A percentile compares a stretch with the other conserved stretches of the same genome.
Evolutionary conservation across 139 green algal genomes (phyloP).

Genomic region (Deuterostichococcus epilithicus): DNA sequence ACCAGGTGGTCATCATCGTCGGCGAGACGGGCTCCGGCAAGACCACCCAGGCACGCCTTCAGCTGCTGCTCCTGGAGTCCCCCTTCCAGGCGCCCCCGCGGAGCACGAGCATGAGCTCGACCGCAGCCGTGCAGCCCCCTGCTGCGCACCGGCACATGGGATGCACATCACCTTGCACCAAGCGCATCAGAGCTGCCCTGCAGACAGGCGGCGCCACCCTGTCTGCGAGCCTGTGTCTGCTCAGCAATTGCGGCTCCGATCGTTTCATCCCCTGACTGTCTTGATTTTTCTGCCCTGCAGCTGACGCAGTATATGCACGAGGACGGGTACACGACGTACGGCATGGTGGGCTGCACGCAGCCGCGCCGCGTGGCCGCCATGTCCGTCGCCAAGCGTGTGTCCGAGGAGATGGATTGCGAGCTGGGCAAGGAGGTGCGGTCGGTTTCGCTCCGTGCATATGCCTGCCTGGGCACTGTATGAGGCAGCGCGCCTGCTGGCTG

Average conservation of each 20-base stretch:
- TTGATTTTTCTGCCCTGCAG: constrained; percentile 3
- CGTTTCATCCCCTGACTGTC: too few relatives aligned
- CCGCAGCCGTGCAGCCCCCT: too few relatives aligned
- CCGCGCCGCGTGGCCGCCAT: constrained; percentile 94
- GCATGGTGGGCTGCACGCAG: constrained; percentile 94
- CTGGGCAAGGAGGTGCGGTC: constrained; percentile 61
- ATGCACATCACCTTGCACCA: too few relatives aligned
- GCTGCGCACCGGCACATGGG: too few relatives aligned
- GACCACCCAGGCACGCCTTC: constrained; percentile 95
- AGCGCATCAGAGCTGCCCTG: too few relatives aligned
- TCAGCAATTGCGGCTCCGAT: too few relatives aligned
- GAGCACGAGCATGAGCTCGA: too few relatives aligned
- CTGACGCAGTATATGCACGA: constrained; percentile 90
- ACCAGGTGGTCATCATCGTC: constrained; percentile 95
- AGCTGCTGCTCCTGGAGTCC: constrained; percentile 23
- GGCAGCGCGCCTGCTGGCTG: not conserved
- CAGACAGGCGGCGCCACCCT: too few relatives aligned
- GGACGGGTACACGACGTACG: constrained; percentile 78
- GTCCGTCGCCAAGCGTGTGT: constrained; percentile 94
- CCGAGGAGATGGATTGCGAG: constrained; percentile 80
- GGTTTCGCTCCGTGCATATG: too few relatives aligned
- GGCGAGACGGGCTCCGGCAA: constrained; percentile 97
- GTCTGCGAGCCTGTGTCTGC: too few relatives aligned
- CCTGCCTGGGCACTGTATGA: too few relatives aligned
- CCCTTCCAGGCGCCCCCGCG: too few relatives aligned